Evolutionary conservation across 139 green algal genomes (phyloP), one percentile per base, ranked within the genome.

Genomic region (Astrephomene gubernaculifera): DNA sequence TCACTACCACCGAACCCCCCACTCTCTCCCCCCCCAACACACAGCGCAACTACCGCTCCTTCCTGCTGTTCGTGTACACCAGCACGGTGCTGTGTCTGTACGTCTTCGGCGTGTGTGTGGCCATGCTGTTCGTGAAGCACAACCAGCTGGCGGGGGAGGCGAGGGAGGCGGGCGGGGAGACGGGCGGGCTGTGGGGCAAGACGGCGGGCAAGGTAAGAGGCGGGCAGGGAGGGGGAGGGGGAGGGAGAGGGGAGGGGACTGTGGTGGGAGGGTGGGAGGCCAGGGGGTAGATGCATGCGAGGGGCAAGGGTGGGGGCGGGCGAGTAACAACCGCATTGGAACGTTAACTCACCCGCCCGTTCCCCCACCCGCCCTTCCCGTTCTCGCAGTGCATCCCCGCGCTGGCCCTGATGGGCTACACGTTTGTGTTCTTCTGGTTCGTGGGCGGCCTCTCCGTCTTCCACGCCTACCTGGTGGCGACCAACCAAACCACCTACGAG

Each of bases 401-500:
- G 8, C 57, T 95, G 21, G 91, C 87, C 14, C 44, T 97, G 24
- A 92, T 95, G 53, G 83, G 86, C 65, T 97, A 97, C 90, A 90
- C 74, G 45, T 96, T 98, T 76, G 75, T 98, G 24, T 93, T 94
- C 80, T 92, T 98, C 78, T 94, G 91, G 86, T 99, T 99, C 91
- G 96, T 99, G 53, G 96, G 96, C 33, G 97, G 95, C 2, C 90
- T 99, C 27, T 93, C 90, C 36, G 90, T 87, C 63, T 98, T 99
- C 78, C 98, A 99, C 90, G 91, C 86, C 63, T 99, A 96, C 89
- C 94, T 99, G 43, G 92, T 97, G 45, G 90, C 74, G 33, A 96
- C 82, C 31, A 98, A 98, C 87, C 95, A 97, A 91, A 99, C 98
- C 0, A 99, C 98, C 0, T 99, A 99, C 79, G 97, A 99, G 90